Conservation (phyloP, 2,329 filamentous ascomycete species). For the Byssochlamys sp. region DNA sequence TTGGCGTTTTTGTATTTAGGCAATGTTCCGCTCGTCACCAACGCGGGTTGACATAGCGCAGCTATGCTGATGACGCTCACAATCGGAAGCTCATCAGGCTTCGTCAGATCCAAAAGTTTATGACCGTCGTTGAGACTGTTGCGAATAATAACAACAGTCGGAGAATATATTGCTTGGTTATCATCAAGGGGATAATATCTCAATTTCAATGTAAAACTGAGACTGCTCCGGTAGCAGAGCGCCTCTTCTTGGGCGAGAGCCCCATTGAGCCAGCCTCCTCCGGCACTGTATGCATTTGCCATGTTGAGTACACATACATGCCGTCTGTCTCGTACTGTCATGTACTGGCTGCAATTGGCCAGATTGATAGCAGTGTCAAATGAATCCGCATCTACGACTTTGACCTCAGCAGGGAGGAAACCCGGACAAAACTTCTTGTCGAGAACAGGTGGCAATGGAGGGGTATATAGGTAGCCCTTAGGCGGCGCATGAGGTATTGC, state of each 20-base stretch:
- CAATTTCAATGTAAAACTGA: constrained; percentile 29
- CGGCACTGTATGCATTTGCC: constrained; percentile 48
- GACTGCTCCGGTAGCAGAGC: constrained; percentile 53
- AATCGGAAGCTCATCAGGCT: constrained; percentile 36
- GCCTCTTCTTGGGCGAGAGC: constrained; percentile 60
- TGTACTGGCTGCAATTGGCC: constrained; percentile 11
- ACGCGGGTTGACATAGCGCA: constrained; percentile 39
- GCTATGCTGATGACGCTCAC: constrained; percentile 54
- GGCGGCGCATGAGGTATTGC: constrained; percentile 34
- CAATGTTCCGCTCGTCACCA: constrained; percentile 7
- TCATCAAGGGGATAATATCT: constrained; percentile 46
- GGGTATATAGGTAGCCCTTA: constrained; percentile 31
- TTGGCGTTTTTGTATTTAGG: constrained; percentile 30
- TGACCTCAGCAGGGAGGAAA: constrained; percentile 28
- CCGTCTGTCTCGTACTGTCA: constrained; percentile 18
- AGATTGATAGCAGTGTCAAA: constrained; percentile 47
- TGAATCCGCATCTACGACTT: constrained; percentile 49
- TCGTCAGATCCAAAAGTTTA: constrained; percentile 34
- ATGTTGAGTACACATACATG: constrained; percentile 57
- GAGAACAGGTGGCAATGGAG: constrained; percentile 32
- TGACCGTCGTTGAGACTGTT: constrained; percentile 40
- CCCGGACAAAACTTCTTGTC: constrained; percentile 36
- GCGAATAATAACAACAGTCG: constrained; percentile 51
- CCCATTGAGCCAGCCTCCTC: constrained; percentile 57
- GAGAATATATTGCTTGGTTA: constrained; percentile 49